A percentile compares a stretch with the other conserved stretches of the same genome.
These are phyloP conservation scores for Tranzscheliella williamsii DNA, from an alignment of 1,284 basidiomycete species.

Conservation along the genomic window DNA sequence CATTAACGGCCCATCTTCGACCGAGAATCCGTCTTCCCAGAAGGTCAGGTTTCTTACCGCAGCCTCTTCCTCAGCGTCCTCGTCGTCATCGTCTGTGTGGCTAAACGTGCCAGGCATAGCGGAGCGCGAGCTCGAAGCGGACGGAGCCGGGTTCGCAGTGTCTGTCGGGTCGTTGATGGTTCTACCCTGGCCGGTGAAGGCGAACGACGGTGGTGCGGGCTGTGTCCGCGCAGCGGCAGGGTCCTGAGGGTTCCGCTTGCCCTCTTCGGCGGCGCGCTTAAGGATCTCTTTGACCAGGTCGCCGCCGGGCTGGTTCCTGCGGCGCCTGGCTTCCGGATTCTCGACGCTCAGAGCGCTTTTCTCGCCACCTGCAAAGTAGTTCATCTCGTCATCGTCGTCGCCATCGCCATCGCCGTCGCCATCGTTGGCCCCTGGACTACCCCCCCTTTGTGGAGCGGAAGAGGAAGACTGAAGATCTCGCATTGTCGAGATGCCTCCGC, in stretches of 20 bases:
- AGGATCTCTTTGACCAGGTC: slow-evolving; percentile 79
- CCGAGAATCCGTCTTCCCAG: slow-evolving; percentile 91
- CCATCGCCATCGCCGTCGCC: slow-evolving; percentile 45
- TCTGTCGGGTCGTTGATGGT: slow-evolving; percentile 37
- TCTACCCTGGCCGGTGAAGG: slow-evolving; percentile 37
- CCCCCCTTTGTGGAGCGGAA: slow-evolving; percentile 8
- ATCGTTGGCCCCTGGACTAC: slow-evolving; percentile 29
- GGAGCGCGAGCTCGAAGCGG: slow-evolving; percentile 2
- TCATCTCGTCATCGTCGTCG: slow-evolving; percentile 50
- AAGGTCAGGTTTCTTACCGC: slow-evolving; percentile 82
- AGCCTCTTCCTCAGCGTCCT: slow-evolving; percentile 64
- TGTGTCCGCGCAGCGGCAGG: slow-evolving; percentile 2
- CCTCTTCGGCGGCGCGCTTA: slow-evolving; percentile 72
- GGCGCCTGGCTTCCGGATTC: slow-evolving; percentile 71
- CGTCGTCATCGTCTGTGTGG: slow-evolving; percentile 55
- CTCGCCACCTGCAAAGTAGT: slow-evolving; percentile 60
- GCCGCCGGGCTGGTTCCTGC: slow-evolving; percentile 66
- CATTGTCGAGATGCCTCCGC: slow-evolving; percentile 61
- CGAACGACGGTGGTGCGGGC: slow-evolving; percentile 4
- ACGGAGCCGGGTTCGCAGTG: slow-evolving; percentile 8
- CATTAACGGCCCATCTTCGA: slow-evolving; percentile 86
- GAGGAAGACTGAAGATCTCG: slow-evolving; percentile 49
- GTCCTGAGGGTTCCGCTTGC: slow-evolving; percentile 9
- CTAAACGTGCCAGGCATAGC: slow-evolving; percentile 20
- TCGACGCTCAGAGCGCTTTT: slow-evolving; percentile 84